Percentiles rank a stretch among this genome's conserved stretches.
Evolutionary conservation across 2,329 filamentous ascomycete genomes (phyloP).

Genomic region (Pseudopyricularia javanii): DNA sequence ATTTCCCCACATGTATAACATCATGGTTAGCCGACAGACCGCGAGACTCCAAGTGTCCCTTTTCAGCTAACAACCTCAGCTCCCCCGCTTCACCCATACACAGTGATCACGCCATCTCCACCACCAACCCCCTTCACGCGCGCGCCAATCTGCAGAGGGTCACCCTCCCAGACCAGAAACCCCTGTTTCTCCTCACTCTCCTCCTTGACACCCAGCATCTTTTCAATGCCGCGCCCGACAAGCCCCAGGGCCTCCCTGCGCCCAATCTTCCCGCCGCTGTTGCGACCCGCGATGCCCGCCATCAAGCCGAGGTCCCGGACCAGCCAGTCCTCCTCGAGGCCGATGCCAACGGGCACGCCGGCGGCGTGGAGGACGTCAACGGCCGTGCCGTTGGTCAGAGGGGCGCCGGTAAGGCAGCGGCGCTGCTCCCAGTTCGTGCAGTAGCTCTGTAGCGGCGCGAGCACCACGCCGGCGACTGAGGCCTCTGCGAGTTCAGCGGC

Average conservation of each 20-base stretch:
- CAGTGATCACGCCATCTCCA: slow-evolving; percentile 22
- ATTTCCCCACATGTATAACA: too few relatives aligned
- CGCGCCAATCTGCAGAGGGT: slow-evolving; percentile 46
- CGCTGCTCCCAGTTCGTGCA: slow-evolving; percentile 47
- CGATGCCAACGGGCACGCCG: slow-evolving; percentile 45
- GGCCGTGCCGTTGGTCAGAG: slow-evolving; percentile 52
- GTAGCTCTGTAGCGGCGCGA: slow-evolving; percentile 46
- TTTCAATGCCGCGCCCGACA: slow-evolving; percentile 43
- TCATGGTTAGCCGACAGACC: too few relatives aligned
- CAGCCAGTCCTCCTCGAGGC: slow-evolving; percentile 49
- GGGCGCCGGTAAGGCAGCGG: slow-evolving; percentile 49
- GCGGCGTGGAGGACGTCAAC: slow-evolving; percentile 45
- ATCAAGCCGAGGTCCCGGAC: slow-evolving; percentile 46
- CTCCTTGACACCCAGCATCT: slow-evolving; percentile 37
- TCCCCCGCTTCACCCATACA: too few relatives aligned
- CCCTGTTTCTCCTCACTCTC: slow-evolving; percentile 4
- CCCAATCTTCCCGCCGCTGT: slow-evolving; percentile 39
- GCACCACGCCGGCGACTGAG: slow-evolving; percentile 40
- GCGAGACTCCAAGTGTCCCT: too few relatives aligned
- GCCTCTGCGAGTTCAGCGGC: slow-evolving; percentile 45
- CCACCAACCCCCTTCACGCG: slow-evolving; percentile 40
- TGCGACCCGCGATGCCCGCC: slow-evolving; percentile 47
- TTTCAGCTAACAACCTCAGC: too few relatives aligned
- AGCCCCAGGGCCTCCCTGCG: slow-evolving; percentile 44
- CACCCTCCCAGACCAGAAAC: slow-evolving; percentile 53